phyloP scores from a whole-genome alignment of 306 rosid genomes.

The Quercus rubra region DNA sequence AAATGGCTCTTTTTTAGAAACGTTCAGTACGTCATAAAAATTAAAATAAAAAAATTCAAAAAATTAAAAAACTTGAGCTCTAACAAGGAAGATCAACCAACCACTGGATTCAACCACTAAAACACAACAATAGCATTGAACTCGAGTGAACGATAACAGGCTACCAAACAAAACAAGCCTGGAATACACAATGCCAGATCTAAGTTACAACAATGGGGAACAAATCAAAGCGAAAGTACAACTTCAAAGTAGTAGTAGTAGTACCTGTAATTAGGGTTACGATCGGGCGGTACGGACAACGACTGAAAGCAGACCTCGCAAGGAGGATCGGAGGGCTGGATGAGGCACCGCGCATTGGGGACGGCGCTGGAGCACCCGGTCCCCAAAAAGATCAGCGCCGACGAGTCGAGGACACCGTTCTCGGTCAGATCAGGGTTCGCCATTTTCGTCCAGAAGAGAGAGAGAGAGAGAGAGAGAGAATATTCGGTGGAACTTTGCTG shows the following conservation, averaged over 20 bases:
- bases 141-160: no score
- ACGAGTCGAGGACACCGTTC: constrained; percentile 44
- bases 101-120: neutral
- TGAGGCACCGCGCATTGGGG: constrained; percentile 71
- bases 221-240: no score
- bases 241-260: neutral
- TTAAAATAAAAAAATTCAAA: no score
- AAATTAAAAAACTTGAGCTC: neutral
- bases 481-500: no score
- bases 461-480: neutral
- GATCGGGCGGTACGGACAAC: constrained; percentile 54
- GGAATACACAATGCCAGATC: constrained; percentile 1
- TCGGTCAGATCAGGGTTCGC: constrained; percentile 39
- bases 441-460: constrained; percentile 30
- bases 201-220: neutral
- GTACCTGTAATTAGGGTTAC: constrained; percentile 84
- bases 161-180: neutral
- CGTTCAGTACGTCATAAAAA: no score
- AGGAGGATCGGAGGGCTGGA: constrained; percentile 81
- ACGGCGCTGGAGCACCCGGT: constrained; percentile 92
- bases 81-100: neutral
- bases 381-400: constrained; percentile 87
- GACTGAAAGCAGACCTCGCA: constrained; percentile 75
- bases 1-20: no score
- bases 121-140: neutral